A percentile compares a stretch with the other conserved stretches of the same genome.
These are phyloP conservation scores for Trichoderma sp. DNA, from an alignment of 2,329 filamentous ascomycete genomes.

Conservation along the genomic window DNA sequence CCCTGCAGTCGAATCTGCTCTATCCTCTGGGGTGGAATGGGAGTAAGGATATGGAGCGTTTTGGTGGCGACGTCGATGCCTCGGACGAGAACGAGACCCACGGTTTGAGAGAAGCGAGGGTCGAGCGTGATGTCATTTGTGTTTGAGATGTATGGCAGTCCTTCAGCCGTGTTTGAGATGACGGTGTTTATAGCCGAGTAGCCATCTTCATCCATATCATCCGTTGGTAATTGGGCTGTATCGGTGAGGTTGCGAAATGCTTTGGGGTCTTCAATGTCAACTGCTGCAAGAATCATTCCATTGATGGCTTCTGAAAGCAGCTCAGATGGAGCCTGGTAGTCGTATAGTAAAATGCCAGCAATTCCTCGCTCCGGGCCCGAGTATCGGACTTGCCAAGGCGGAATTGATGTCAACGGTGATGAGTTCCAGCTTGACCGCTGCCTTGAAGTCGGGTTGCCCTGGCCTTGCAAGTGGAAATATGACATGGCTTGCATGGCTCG, in stretches of 20 bases:
- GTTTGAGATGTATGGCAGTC: constrained; percentile 66
- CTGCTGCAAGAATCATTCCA: constrained; percentile 70
- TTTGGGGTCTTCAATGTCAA: constrained; percentile 59
- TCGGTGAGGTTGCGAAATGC: constrained; percentile 50
- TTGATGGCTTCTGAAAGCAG: constrained; percentile 68
- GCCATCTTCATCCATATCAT: constrained; percentile 29
- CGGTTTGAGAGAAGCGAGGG: constrained; percentile 59
- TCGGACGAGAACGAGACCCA: constrained; percentile 71
- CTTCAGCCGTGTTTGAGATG: constrained; percentile 47
- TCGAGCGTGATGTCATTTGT: constrained; percentile 59
- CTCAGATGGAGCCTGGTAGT: constrained; percentile 62
- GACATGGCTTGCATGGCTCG: constrained; percentile 78
- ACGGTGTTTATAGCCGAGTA: neutral
- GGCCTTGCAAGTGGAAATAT: constrained; percentile 65
- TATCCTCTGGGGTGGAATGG: constrained; percentile 51
- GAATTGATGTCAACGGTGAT: constrained; percentile 57
- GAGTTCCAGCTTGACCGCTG: constrained; percentile 51
- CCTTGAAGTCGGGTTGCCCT: constrained; percentile 12
- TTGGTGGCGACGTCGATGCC: constrained; percentile 63
- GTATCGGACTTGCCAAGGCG: constrained; percentile 68
- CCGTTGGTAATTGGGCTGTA: constrained; percentile 14
- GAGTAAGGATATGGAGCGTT: constrained; percentile 68
- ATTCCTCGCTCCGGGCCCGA: constrained; percentile 56
- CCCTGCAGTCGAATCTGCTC: constrained; percentile 47
- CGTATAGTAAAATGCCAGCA: constrained; percentile 68